Evolutionary conservation across 192 early-diverging fungal genomes (phyloP).

Genomic region (Globomyces pollinis-pini): DNA sequence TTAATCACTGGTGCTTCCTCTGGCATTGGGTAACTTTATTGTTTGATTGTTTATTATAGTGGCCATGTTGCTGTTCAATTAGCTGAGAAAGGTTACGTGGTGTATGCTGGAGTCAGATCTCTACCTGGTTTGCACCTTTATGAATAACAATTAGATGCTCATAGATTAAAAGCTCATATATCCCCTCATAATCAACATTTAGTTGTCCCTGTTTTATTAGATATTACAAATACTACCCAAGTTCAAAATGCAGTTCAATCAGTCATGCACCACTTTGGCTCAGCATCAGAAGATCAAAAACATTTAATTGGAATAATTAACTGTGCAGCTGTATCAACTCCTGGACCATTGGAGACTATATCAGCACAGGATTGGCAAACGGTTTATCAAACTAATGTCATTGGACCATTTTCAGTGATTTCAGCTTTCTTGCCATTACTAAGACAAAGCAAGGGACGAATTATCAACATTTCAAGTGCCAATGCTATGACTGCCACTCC

Average conservation of each 20-base stretch:
- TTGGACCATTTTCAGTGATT: slow-evolving; percentile 29
- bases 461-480: slow-evolving; percentile 35
- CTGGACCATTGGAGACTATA: slow-evolving; percentile 25
- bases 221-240: slow-evolving; percentile 23
- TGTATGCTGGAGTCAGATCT: slow-evolving; percentile 38
- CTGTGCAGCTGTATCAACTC: slow-evolving; percentile 20
- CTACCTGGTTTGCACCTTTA: no score
- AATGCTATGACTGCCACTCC: slow-evolving; percentile 31
- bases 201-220: slow-evolving; percentile 30
- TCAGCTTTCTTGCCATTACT: slow-evolving; percentile 34
- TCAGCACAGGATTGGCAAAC: slow-evolving; percentile 19
- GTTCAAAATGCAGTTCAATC: slow-evolving; percentile 11
- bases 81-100: slow-evolving; percentile 23
- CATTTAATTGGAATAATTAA: slow-evolving; percentile 38
- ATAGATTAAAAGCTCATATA: slow-evolving; percentile 9
- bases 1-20: background rate
- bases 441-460: slow-evolving; percentile 19
- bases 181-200: slow-evolving; percentile 1
- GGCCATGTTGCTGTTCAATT: slow-evolving; percentile 13
- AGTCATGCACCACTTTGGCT: slow-evolving; percentile 1
- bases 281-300: background rate
- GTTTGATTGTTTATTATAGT: background rate
- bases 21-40: slow-evolving; percentile 1
- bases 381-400: slow-evolving; percentile 35
- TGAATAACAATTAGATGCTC: no score